Base-by-base conservation (phyloP, 805 yeast species). In the Wickerhamomyces mucosus region DNA sequence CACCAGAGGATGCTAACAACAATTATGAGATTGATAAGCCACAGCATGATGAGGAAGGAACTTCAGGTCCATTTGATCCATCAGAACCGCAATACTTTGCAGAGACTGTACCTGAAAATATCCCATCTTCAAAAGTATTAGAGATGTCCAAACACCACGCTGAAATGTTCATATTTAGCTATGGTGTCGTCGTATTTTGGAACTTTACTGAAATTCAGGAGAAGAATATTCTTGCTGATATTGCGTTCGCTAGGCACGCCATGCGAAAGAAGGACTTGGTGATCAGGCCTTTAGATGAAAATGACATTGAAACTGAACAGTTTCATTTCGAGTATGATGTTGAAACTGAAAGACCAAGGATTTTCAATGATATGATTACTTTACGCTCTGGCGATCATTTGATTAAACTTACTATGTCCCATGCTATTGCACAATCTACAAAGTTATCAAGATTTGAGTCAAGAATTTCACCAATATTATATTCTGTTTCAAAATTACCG, bases 151-250 rank as follows among this genome's bases (percentile, higher is more conserved):
- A 50, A 31, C 56, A 55, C 28, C 83, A 78, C 51, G 89, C 96
- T 0, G 97, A 89, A 48, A 69, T 92, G 65, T 92, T 92, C 48
- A 71, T 92, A 11, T 75, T 89, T 51, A 77, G 75, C 32, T 92
- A 92, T 52, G 98, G 98, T 15, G 94, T 89, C 11, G 85, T 92
- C n/a, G 96, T 92, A 15, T 88, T 92, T 49, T 92, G 98, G 98
- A 92, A 92, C 50, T 86, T 92, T 45, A 75, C 89, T 3, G 96
- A 86, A 50, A 65, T 72, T 7, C 96, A 92, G 50, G 98, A 92
- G 48, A 86, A 86, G 59, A 92, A 89, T 46, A 75, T 92, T 14
- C 65, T 92, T 34, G 97, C 96, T 1, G 98, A 92, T 50, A 63
- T 92, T 40, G 80, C 73, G 23, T 69, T 69, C 47, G 65, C 69